Conservation (phyloP, 495 filamentous ascomycete species). For the Platismatia glauca region DNA sequence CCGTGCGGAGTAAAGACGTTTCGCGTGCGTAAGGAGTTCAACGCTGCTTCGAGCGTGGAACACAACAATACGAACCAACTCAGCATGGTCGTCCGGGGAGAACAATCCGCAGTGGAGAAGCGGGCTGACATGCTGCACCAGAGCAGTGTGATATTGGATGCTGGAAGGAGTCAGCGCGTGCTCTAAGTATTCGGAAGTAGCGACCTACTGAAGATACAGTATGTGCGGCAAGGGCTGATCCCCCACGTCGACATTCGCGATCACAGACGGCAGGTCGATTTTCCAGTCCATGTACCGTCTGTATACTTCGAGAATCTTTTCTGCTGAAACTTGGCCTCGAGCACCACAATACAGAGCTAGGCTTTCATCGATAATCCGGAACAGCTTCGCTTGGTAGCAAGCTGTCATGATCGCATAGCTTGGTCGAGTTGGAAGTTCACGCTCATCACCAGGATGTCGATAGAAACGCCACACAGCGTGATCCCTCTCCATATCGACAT, state of each 20-base stretch:
- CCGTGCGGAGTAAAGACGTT: slow-evolving; percentile 20
- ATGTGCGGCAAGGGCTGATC: slow-evolving; percentile 32
- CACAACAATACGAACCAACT: slow-evolving; percentile 15
- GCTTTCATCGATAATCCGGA: slow-evolving; percentile 28
- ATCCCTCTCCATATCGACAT: slow-evolving; percentile 16
- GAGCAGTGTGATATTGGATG: slow-evolving; percentile 22
- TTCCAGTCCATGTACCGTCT: slow-evolving; percentile 28
- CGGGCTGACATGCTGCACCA: slow-evolving; percentile 21
- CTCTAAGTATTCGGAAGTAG: background rate
- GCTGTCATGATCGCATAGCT: slow-evolving; percentile 18
- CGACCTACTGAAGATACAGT: slow-evolving; percentile 30
- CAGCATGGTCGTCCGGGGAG: slow-evolving; percentile 3
- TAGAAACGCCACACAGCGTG: slow-evolving; percentile 21
- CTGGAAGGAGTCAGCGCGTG: slow-evolving; percentile 13
- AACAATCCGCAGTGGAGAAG: slow-evolving; percentile 20
- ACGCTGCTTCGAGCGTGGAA: slow-evolving; percentile 19
- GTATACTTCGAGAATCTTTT: slow-evolving; percentile 26
- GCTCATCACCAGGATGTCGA: slow-evolving; percentile 19
- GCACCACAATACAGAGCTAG: slow-evolving; percentile 30
- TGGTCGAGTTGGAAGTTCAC: slow-evolving; percentile 14
- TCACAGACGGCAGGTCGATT: slow-evolving; percentile 23
- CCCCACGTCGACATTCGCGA: slow-evolving; percentile 25
- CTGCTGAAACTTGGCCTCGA: slow-evolving; percentile 23
- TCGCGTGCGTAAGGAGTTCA: slow-evolving; percentile 17
- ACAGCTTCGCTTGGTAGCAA: slow-evolving; percentile 28